Evolutionary conservation across 176 grass and related monocot species (phyloP).

Genomic region (Eragrostis curvula): DNA sequence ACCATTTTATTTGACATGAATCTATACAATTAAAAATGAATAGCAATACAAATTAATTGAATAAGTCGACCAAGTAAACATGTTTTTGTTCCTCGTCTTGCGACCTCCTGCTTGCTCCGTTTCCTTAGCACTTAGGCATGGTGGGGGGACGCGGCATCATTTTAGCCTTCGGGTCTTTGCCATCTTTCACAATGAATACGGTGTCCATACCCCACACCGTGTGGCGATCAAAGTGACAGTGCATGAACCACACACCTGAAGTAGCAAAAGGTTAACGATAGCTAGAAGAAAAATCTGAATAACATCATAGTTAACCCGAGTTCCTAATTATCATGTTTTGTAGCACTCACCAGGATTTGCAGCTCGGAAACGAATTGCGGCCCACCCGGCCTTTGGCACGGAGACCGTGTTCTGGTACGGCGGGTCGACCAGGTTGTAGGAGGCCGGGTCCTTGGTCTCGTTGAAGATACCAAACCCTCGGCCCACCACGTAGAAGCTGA

Average conservation of each 20-base stretch:
- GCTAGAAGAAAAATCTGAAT: not conserved
- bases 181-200: constrained; percentile 74
- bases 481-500: constrained; percentile 46
- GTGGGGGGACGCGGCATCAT: constrained; percentile 49
- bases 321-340: no score
- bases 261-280: not conserved
- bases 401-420: constrained; percentile 39
- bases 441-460: constrained; percentile 1
- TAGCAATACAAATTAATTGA: not conserved
- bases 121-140: constrained; percentile 56
- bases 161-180: constrained; percentile 18
- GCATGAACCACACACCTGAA: constrained; percentile 77
- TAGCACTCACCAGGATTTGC: constrained; percentile 47
- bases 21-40: not conserved
- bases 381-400: constrained; percentile 39
- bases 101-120: not conserved
- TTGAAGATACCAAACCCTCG: constrained; percentile 36
- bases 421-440: constrained; percentile 45
- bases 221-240: constrained; percentile 77
- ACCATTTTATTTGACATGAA: not conserved
- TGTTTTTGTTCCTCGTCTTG: not conserved
- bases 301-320: not conserved
- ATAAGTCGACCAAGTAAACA: not conserved
- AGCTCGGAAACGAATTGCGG: constrained; percentile 44
- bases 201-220: constrained; percentile 71